Evolutionary conservation across 2,329 filamentous ascomycete species (phyloP), one percentile per base, ranked within the genome.

Genomic region (Kalmusia sp.): DNA sequence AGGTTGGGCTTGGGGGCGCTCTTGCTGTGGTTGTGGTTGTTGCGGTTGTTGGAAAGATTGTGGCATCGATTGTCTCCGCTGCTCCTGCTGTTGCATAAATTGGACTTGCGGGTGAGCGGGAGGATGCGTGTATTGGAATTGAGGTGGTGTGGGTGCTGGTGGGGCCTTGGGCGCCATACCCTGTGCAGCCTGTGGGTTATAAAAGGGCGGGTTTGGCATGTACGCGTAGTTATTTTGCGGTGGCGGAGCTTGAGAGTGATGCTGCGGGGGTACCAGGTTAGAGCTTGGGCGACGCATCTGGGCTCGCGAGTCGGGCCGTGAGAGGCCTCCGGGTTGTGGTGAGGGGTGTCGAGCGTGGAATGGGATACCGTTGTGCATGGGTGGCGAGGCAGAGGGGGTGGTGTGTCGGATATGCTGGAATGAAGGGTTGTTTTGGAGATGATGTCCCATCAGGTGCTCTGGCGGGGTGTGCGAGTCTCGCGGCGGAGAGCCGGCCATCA

Each of bases 381-480:
- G 93, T 52, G 93, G 93, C 21, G 93, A 97, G 27, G 88, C 90
- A 21, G 92, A 96, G 9, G 92, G 90, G 17, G 91, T 92, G 51
- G 88, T 84, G 65, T 95, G 89, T 69, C 91, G 84, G 61, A 96
- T 88, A 65, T 93, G 91, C 60, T 91, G 85, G 70, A 92, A 96
- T n/a, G 80, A 79, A 30, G 84, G 78, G 64, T 85, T 82, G 57
- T 79, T 75, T 49, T 79, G 78, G 51, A 81, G 74, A 51, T 76
- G 76, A 54, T 75, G 76, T 24, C 75, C 75, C 71, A 76, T 76
- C 59, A 85, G 80, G 62, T 87, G 85, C 64, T 85, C 83, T 57
- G 90, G 90, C 76, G 82, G 78, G 45, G 82, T 80, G 49, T 80
- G 75, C 24, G 91, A 91, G 57, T 85, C 86, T 55, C 87, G 86